A percentile compares a stretch with the other conserved stretches of the same genome.
Conservation (phyloP, 176 grass and related monocot genomes). For the Neostapfia colusana region DNA sequence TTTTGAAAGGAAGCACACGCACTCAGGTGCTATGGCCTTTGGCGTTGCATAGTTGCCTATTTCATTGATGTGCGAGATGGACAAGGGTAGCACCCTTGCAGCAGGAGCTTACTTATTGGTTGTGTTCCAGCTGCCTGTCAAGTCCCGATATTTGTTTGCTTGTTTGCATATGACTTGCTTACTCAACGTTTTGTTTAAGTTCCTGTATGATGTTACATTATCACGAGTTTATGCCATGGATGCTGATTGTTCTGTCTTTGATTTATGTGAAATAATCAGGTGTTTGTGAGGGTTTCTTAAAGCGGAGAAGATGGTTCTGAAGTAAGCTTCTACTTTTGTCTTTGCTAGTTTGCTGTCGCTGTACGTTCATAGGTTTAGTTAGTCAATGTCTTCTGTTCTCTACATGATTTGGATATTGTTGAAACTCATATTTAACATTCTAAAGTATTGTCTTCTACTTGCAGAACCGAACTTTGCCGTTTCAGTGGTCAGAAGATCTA, state of each 20-base stretch:
- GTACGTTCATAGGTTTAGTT: not conserved
- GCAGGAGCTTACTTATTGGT: not conserved
- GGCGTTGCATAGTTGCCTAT: constrained; percentile 21
- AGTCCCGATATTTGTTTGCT: not conserved
- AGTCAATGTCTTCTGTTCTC: no score
- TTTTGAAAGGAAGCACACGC: not conserved
- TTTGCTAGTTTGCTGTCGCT: not conserved
- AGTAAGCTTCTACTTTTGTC: constrained; percentile 43
- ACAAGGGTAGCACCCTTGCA: constrained; percentile 27
- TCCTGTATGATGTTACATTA: not conserved
- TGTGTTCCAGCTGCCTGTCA: constrained; percentile 38
- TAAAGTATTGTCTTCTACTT: not conserved
- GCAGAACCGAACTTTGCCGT: constrained; percentile 79
- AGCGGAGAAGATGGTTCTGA: constrained; percentile 69
- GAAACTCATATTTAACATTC: not conserved
- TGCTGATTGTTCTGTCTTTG: not conserved
- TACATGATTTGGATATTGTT: not conserved
- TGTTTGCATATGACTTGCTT: not conserved
- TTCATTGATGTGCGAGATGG: constrained; percentile 27
- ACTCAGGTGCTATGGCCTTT: constrained; percentile 27
- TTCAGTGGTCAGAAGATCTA: constrained; percentile 85
- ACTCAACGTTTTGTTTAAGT: not conserved
- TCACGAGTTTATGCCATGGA: not conserved
- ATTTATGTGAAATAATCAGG: not conserved
- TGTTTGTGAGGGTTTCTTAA: constrained; percentile 38